A percentile compares a stretch with the other conserved stretches of the same genome.
These are phyloP conservation scores for Pseudopithomyces chartarum DNA, from an alignment of 2,329 filamentous ascomycete genomes.

Conservation along the genomic window DNA sequence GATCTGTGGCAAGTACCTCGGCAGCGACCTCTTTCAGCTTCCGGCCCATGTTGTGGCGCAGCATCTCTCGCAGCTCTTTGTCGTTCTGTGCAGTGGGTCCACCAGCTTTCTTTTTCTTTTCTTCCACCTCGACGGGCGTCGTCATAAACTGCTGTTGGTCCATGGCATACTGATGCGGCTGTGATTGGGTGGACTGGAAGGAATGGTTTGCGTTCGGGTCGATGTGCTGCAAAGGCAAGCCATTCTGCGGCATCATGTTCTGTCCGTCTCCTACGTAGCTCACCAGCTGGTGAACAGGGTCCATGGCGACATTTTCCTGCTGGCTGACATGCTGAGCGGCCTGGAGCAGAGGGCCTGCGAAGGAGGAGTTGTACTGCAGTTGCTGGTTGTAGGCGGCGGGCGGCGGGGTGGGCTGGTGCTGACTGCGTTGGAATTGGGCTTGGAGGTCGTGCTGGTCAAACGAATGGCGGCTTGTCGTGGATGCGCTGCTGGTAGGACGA, in stretches of 20 bases:
- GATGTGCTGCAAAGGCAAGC: conserved; percentile 27
- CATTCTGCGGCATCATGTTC: conserved; percentile 27
- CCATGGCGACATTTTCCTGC: conserved; percentile 40
- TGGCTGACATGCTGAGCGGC: conserved; percentile 43
- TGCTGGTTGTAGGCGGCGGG: conserved; percentile 20
- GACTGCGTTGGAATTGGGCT: conserved; percentile 22
- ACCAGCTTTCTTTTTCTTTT: conserved; percentile 60
- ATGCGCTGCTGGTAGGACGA: conserved; percentile 54
- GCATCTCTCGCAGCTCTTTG: conserved; percentile 77
- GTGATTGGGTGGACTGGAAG: conserved; percentile 32
- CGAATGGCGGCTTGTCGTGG: conserved; percentile 54
- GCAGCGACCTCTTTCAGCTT: conserved; percentile 72
- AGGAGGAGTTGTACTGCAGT: conserved; percentile 34
- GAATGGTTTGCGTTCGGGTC: conserved; percentile 29
- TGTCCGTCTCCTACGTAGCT: conserved; percentile 30
- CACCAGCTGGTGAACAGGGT: conserved; percentile 41
- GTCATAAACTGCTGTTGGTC: conserved; percentile 32
- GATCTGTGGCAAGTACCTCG: conserved; percentile 78
- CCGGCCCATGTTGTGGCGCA: conserved; percentile 70
- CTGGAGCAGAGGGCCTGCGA: conserved; percentile 42
- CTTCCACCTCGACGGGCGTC: conserved; percentile 43
- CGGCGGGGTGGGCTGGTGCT: conserved; percentile 18
- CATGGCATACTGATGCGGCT: conserved; percentile 1
- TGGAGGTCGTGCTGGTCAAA: conserved; percentile 40
- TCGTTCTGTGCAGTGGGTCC: conserved; percentile 76